Percentiles rank a stretch among this genome's conserved stretches.
These are phyloP conservation scores for Pogostemon cablin DNA, from an alignment of 257 asterid species.

Conservation along the genomic window DNA sequence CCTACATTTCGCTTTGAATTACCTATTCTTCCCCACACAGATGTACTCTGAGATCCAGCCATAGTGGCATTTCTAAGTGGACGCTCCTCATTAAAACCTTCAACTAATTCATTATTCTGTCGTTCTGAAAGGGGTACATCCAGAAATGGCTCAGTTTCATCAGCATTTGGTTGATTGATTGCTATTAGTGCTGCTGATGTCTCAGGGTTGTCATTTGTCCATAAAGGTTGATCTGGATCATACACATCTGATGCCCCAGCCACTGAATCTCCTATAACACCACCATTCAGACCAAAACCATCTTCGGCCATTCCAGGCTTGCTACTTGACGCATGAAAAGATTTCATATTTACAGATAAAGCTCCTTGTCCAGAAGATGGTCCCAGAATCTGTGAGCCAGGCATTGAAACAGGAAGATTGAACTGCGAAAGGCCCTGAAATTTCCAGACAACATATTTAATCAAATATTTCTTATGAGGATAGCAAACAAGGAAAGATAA, in stretches of 20 bases:
- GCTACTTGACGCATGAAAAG: conserved; percentile 53
- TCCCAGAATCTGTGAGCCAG: conserved; percentile 67
- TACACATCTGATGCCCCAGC: conserved; percentile 75
- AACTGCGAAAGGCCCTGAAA: conserved; percentile 85
- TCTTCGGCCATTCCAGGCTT: conserved; percentile 55
- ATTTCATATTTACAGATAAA: conserved; percentile 55
- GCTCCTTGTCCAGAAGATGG: conserved; percentile 60
- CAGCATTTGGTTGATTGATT: conserved; percentile 54
- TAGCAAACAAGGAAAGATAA: conserved; percentile 21
- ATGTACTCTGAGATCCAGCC: conserved; percentile 62
- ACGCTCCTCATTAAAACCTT: conserved; percentile 51
- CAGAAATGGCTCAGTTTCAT: conserved; percentile 47
- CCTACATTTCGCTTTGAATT: conserved; percentile 54
- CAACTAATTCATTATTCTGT: conserved; percentile 47
- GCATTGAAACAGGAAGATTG: conserved; percentile 77
- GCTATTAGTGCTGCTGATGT: conserved; percentile 60
- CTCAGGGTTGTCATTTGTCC: conserved; percentile 69
- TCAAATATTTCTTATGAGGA: conserved; percentile 23
- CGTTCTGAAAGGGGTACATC: conserved; percentile 50
- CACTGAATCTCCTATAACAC: conserved; percentile 52
- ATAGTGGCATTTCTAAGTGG: conserved; percentile 44
- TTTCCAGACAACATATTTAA: conserved; percentile 35
- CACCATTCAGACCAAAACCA: conserved; percentile 58
- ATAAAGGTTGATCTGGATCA: conserved; percentile 98
- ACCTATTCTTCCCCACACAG: conserved; percentile 76